Base-by-base conservation (phyloP, 352 stramenopile genomes). In the Halophytophthora batemanensis region DNA sequence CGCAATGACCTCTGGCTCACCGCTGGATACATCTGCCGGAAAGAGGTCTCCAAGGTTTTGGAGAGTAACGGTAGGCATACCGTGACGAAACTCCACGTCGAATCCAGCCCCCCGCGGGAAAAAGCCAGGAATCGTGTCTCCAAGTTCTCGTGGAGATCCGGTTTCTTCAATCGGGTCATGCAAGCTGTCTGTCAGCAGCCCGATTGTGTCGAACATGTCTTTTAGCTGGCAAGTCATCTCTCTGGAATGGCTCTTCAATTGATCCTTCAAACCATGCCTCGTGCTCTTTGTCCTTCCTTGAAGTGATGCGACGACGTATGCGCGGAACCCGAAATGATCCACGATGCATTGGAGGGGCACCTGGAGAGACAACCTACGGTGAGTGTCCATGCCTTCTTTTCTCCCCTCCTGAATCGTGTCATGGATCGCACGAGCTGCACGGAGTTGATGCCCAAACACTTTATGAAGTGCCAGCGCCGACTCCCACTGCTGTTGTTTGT, bases 301-400 rank as follows among this genome's bases (percentile, higher is more conserved):
- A 3, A 50, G 44, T 11, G 68, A 73, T 33, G 70, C 73, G 6
- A 90, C 46, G 1, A 86, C 69, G 15, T 82, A 64, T 12, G 55
- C 66, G 6, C 73, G 71, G 40, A 75, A 84, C 1, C 77, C 80
- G 19, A 86, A 46, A 38, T 87, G 71, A 56, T 90, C 75, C 15
- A 88, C 53, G 10, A 44, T 51, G 37, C 80, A 87, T 44, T 90
- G 77, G 0, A 90, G 59, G 0, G 77, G 80, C 13, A 87, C 56
- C 21, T 58, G 61, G 12, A 69, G 31, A 15, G 19, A 8, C 18
- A 55, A 45, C 12, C 36, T 28, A 29, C 55, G 48, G 19, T 33
- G 14, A 42, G 2, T 50, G 13, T 68, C 21, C 7, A 53, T 46
- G 17, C 37, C 33, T 7, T 57, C 33, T 3, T 34, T 17, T 29